Evolutionary conservation across 768 basidiomycete genomes (phyloP), one percentile per base, ranked within the genome.

Genomic region (Trametes maxima): DNA sequence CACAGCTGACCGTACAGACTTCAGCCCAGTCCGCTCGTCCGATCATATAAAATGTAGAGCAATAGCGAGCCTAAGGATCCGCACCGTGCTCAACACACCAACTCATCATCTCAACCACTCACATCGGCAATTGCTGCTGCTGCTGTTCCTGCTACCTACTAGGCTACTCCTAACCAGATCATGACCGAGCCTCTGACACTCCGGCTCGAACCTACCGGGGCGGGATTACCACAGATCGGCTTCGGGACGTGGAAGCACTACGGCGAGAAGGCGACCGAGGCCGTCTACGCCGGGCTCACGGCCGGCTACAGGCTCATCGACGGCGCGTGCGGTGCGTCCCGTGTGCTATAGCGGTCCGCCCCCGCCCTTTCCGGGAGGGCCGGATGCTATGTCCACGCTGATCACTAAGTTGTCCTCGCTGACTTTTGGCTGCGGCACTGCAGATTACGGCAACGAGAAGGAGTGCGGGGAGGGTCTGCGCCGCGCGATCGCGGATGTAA

Each of bases 391-490:
- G 28, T 8, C 28, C 4, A 33, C 28, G 4, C n/a, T n/a, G n/a
- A n/a, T n/a, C n/a, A n/a, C 28, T 3, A 33, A 33, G 28, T 3
- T 8, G 35, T 46, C 12, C 25, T 46, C 54, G 12, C 33, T 21
- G 39, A 17, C 17, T 5, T 8, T 35, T 52, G 56, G 35, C 35
- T n/a, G 42, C 50, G 19, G 7, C 36, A 7, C 21, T 21, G n/a
- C 57, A 66, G 76, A 78, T 60, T 78, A 80, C 63, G 76, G 72
- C 5, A 80, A 80, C 62, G 79, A 80, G 69, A 70, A 71, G 40
- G 74, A 78, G 63, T 70, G 70, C 55, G 76, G 76, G 17, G 69
- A 74, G 48, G 76, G 76, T 51, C 61, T 78, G 42, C 59, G 54
- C 36, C 67, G 72, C 33, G 76, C 76, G 5, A 67, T 78, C 65